Conservation (phyloP, 208 protist species). For the Trypanosoma brucei region DNA sequence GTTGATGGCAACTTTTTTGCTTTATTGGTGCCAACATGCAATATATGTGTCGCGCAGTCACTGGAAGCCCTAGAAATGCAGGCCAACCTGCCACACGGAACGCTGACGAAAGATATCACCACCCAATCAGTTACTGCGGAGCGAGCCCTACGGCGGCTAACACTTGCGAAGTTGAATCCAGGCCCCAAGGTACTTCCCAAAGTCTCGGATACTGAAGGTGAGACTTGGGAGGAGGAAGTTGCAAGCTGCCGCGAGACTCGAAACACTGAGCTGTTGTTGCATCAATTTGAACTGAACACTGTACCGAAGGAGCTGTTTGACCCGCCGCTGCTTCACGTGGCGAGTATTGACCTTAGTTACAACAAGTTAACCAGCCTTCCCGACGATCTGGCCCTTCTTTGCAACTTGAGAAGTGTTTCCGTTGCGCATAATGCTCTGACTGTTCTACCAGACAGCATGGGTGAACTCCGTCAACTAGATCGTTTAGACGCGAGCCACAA, state of each 20-base stretch:
- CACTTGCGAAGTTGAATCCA: constrained; percentile 2
- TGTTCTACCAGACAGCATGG: constrained; percentile 67
- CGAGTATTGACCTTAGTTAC: constrained; percentile 63
- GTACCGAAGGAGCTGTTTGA: constrained; percentile 70
- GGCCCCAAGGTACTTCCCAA: constrained; percentile 40
- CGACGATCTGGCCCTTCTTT: constrained; percentile 66
- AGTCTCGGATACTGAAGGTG: constrained; percentile 62
- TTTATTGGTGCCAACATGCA: constrained; percentile 41
- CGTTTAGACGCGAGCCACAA: constrained; percentile 82
- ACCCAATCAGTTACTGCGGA: not conserved
- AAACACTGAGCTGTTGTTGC: constrained; percentile 55
- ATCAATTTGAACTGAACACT: constrained; percentile 56
- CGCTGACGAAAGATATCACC: constrained; percentile 34
- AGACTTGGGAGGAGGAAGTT: constrained; percentile 69
- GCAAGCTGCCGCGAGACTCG: constrained; percentile 43
- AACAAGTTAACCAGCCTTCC: constrained; percentile 65
- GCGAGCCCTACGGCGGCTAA: constrained; percentile 21
- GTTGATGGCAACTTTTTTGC: constrained; percentile 28
- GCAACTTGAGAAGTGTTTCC: constrained; percentile 49
- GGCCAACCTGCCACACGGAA: constrained; percentile 57
- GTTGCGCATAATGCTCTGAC: constrained; percentile 81
- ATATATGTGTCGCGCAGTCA: constrained; percentile 50
- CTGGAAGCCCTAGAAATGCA: constrained; percentile 74
- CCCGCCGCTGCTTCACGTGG: constrained; percentile 61
- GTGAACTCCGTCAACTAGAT: constrained; percentile 58